Evolutionary conservation across 108 stramenopile genomes (phyloP).

Genomic region (Schizochytrium sp.): DNA sequence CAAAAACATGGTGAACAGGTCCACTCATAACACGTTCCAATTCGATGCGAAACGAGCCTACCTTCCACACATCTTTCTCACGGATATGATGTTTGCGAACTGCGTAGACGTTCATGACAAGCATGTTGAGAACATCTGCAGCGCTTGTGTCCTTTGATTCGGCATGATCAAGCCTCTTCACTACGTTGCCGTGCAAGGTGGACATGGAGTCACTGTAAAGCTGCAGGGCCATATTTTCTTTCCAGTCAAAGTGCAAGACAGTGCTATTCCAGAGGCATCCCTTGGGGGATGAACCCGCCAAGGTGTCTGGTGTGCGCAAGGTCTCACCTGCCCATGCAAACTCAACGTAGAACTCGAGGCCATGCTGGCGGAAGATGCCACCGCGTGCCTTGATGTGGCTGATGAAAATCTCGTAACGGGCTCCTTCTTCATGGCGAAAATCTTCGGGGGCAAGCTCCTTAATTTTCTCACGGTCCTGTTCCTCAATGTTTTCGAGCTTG

Average conservation of each 20-base stretch:
- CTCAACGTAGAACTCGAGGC: conserved; percentile 48
- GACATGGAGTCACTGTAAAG: conserved; percentile 41
- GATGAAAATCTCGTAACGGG: conserved; percentile 52
- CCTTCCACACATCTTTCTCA: conserved; percentile 54
- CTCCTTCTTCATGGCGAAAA: not conserved
- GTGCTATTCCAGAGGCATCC: conserved; percentile 27
- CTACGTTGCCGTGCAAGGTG: not conserved
- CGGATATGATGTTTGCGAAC: conserved; percentile 30
- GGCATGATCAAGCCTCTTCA: conserved; percentile 10
- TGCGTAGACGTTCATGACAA: conserved; percentile 30
- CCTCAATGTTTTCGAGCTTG: not conserved
- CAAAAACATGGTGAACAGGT: conserved; percentile 42
- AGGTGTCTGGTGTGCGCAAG: not conserved
- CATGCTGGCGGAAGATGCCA: conserved; percentile 17
- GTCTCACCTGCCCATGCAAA: conserved; percentile 47
- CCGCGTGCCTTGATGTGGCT: conserved; percentile 61
- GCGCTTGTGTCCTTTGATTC: not conserved
- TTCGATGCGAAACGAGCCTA: conserved; percentile 4
- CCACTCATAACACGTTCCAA: conserved; percentile 50
- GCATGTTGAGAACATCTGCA: conserved; percentile 24
- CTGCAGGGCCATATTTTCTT: not conserved
- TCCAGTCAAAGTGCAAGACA: conserved; percentile 52
- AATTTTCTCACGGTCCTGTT: not conserved
- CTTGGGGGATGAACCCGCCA: not conserved
- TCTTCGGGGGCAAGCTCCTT: not conserved